These are phyloP conservation scores for Acacia melanoxylon DNA, from an alignment of 306 rosid species.

Conservation along the genomic window DNA sequence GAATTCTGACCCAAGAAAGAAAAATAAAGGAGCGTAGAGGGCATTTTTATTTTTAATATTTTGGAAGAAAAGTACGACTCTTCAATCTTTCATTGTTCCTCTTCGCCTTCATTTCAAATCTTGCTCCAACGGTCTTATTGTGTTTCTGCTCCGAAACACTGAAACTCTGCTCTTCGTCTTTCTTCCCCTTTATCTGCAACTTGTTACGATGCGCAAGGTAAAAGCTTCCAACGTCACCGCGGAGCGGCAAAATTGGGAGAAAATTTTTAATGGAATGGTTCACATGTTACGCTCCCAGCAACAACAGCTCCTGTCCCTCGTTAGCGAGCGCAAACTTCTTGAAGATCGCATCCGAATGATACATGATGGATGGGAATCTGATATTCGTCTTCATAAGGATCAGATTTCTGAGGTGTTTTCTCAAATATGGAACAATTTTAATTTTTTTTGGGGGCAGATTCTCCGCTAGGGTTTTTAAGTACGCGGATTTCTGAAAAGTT, in stretches of 20 bases:
- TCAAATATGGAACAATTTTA: neutral
- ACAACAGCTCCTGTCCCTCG: conserved; percentile 60
- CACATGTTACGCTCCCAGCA: conserved; percentile 60
- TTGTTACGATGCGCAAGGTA: conserved; percentile 40
- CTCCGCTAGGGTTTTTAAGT: conserved; percentile 34
- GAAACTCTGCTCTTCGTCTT: conserved; percentile 2
- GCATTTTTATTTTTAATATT: too few relatives aligned
- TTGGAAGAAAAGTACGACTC: neutral
- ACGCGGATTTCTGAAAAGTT: neutral
- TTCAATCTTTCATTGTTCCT: neutral
- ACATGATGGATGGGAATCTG: conserved; percentile 62
- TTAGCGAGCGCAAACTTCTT: conserved; percentile 51
- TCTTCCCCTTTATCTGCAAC: conserved; percentile 6
- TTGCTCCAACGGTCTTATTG: neutral
- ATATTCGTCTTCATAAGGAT: conserved; percentile 45
- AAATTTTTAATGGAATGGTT: conserved; percentile 49
- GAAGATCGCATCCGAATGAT: conserved; percentile 56
- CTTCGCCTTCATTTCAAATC: neutral
- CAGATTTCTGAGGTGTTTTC: conserved; percentile 52
- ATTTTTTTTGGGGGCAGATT: neutral
- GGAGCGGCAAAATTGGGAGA: conserved; percentile 57
- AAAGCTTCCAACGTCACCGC: conserved; percentile 30
- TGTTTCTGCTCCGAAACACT: neutral
- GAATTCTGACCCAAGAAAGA: neutral
- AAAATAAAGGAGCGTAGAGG: too few relatives aligned